These are phyloP conservation scores for Aspergillus viridinutans DNA, from an alignment of 2,329 filamentous ascomycete species.

Conservation along the genomic window DNA sequence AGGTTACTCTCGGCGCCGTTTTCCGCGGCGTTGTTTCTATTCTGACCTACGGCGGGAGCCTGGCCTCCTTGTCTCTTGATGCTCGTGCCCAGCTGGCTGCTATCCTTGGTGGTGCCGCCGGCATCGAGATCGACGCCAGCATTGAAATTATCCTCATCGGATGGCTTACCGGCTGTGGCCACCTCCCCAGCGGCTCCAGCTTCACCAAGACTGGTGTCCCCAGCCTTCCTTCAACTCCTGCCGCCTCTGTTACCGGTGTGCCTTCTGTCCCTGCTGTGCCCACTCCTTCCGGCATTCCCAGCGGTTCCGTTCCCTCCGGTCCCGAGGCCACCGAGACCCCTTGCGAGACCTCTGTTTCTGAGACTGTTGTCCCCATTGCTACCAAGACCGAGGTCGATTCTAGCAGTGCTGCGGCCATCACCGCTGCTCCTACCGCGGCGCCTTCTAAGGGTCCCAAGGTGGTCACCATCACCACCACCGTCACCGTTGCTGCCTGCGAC, in stretches of 20 bases:
- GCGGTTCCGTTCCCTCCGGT: slow-evolving; percentile 1
- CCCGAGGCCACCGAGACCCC: slow-evolving; percentile 11
- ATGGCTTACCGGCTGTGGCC: slow-evolving; percentile 31
- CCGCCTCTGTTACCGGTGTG: neutral
- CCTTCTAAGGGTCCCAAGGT: slow-evolving; percentile 12
- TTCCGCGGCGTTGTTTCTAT: slow-evolving; percentile 30
- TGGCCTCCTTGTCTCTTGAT: slow-evolving; percentile 28
- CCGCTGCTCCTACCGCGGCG: slow-evolving; percentile 13
- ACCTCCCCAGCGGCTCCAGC: slow-evolving; percentile 17
- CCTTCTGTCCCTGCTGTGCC: slow-evolving; percentile 2
- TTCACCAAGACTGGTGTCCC: slow-evolving; percentile 9
- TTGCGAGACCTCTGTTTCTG: slow-evolving; percentile 14
- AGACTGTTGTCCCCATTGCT: slow-evolving; percentile 7
- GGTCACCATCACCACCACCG: slow-evolving; percentile 21
- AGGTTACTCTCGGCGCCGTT: slow-evolving; percentile 25
- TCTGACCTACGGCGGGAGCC: slow-evolving; percentile 28
- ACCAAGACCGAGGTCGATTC: slow-evolving; percentile 5
- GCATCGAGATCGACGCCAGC: slow-evolving; percentile 49
- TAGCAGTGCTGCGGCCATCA: slow-evolving; percentile 6
- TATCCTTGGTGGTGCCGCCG: slow-evolving; percentile 32
- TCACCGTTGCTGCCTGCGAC: slow-evolving; percentile 20
- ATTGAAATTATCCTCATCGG: slow-evolving; percentile 50
- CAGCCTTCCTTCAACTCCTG: slow-evolving; percentile 1
- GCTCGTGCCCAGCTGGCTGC: slow-evolving; percentile 34
- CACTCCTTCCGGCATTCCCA: neutral